Evolutionary conservation across 2,329 filamentous ascomycete genomes (phyloP), one percentile per base, ranked within the genome.

Genomic region (Falciphora oryzae): DNA sequence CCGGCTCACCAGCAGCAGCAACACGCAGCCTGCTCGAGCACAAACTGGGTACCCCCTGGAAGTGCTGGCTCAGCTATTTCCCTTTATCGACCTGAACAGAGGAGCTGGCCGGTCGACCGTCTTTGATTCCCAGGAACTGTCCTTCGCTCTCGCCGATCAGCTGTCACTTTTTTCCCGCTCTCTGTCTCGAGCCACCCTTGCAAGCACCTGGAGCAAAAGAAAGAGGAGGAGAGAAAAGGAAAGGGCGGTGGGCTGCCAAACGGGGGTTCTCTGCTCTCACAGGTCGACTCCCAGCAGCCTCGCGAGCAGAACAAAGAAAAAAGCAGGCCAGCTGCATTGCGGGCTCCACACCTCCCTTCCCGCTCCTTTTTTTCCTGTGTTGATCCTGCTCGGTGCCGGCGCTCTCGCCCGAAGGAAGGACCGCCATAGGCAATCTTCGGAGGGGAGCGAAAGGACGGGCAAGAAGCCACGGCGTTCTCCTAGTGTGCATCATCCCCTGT

Each of bases 131-230:
- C 38, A 50, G 27, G 18, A 28, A 31, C 35, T 44, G 57, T 22
- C 57, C 57, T 53, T 62, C 60, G 62, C n/a, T 57, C 25, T 63
- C 35, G 31, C 62, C 31, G 62, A 58, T 63, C 62, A 44, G n/a
- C 57, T 63, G 62, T 63, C 62, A 63, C 56, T 57, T 63, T 63
- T 61, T 27, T 44, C 32, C 22, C 32, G 16, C 29, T 58, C 50
- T 35, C 32, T 61, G 50, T 35, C 44, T 38, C 61, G 35, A 57
- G 35, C 44, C 44, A 27, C 22, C 62, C 38, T 58, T 16, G n/a
- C 50, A 28, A 28, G 5, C 61, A 22, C 16, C 31, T 14, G 28
- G 62, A 38, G 13, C n/a, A 59, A 57, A 44, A 18, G 31, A 32
- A 14, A 25, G 16, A 35, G 22, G 8, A n/a, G 22, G 44, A 53